These are phyloP conservation scores for Fusarium sp. DNA, from an alignment of 2,329 filamentous ascomycete genomes.

Conservation along the genomic window DNA sequence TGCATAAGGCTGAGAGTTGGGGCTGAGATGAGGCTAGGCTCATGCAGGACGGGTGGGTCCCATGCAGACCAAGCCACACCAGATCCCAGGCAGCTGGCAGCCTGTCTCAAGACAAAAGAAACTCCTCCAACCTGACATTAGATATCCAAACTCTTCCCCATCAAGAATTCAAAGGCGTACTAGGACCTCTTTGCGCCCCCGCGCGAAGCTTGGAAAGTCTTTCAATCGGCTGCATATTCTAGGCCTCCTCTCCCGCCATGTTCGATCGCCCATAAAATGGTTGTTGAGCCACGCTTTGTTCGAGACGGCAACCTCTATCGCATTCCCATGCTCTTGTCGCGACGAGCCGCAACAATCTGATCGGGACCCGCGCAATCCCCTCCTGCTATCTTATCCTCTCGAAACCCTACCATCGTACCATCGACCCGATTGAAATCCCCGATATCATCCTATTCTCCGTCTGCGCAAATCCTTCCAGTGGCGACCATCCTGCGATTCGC, in stretches of 20 bases:
- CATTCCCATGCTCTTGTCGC: conserved; percentile 6
- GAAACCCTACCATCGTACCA: background rate
- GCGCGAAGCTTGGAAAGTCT: background rate
- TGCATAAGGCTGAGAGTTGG: background rate
- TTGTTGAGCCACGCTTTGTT: conserved; percentile 26
- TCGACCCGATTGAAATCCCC: background rate
- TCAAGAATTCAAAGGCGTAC: background rate
- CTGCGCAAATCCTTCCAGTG: background rate
- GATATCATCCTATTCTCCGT: background rate
- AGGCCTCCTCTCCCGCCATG: conserved; percentile 21
- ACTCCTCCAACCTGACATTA: background rate
- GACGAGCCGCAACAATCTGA: background rate
- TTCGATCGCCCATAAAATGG: conserved; percentile 27
- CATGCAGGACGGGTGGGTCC: background rate
- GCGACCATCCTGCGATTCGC: background rate
- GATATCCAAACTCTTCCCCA: background rate
- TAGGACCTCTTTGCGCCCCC: background rate
- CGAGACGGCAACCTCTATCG: conserved; percentile 20
- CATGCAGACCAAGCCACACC: background rate
- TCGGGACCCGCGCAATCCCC: background rate
- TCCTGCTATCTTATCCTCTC: background rate
- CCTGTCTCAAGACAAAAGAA: conserved; percentile 5
- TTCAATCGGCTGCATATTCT: background rate
- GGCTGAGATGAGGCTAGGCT: conserved; percentile 2
- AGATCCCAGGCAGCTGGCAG: background rate